Base-by-base conservation (phyloP, 1,284 basidiomycete species). In the Ganoderma sinense region DNA sequence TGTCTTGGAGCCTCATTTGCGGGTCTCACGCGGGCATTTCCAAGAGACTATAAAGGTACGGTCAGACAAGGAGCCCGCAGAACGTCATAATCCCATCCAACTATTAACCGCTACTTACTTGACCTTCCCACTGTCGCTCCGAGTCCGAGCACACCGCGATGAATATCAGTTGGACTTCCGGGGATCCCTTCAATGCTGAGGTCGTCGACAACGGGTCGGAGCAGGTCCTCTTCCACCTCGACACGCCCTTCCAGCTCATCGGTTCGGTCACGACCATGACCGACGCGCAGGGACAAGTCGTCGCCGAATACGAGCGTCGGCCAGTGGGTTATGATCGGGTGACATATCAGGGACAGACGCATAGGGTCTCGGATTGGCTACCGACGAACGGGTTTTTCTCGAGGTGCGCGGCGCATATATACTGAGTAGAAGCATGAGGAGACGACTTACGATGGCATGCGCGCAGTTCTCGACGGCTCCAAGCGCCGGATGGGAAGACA, bases 281-380 rank as follows among this genome's bases (percentile, higher is more conserved):
- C 36, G 39, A 66, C 48, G 16, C 59, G n/a, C 33, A 16, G n/a
- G 23, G 39, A 26, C 43, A 41, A 48, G 59, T 67, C 5, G 39
- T 69, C 51, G 70, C 62, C 1, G 14, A 41, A 14, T 69, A 65
- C 65, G 64, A 69, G 58, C 67, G 53, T 18, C 61, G 64, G 31
- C 62, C 61, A 23, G 58, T 51, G 39, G 62, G 59, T 2, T 59
- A 51, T n/a, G 67, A 69, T 51, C 36, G 29, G 36, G 53, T 71
- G 31, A 63, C 65, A 41, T 51, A 62, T 39, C 53, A 56, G 6
- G 70, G 70, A 7, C 31, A 62, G 65, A 71, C 62, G 23, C n/a
- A 20, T 16, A 4, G 14, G 20, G 61, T 67, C 4, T 64, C 65
- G 6, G 65, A 69, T 11, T 71, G 67, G 70, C 56, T 71, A 5